phyloP scores from a whole-genome alignment of 2,329 filamentous ascomycete genomes.

The Apiospora arundinis region DNA sequence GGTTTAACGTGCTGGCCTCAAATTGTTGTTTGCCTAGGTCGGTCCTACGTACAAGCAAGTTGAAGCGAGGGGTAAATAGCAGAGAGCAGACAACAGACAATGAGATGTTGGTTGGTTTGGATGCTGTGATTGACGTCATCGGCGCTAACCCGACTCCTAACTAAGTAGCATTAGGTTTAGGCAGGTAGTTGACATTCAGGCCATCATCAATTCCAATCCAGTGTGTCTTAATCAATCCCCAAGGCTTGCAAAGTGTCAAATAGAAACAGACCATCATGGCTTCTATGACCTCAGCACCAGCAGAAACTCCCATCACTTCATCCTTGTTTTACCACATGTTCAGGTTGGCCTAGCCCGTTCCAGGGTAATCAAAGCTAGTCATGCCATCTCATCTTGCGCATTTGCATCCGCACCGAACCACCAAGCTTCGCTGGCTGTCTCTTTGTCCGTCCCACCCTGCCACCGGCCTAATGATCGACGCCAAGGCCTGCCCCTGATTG shows the following conservation, averaged over 20 bases:
- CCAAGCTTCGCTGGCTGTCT: not conserved
- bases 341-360: slow-evolving; percentile 6
- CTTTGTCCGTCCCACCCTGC: not conserved
- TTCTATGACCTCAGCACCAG: slow-evolving; percentile 14
- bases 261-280: not conserved
- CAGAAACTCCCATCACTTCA: not conserved
- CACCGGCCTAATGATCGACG: slow-evolving; percentile 12
- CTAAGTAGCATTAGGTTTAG: not conserved
- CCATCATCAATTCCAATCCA: not conserved
- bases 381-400: slow-evolving; percentile 19
- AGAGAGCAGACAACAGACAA: too few relatives aligned
- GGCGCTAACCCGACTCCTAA: not conserved
- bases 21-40: not conserved
- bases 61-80: not conserved
- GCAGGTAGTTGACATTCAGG: not conserved
- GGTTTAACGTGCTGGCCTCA: not conserved
- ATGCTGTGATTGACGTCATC: not conserved
- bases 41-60: too few relatives aligned
- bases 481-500: not conserved
- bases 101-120: too few relatives aligned
- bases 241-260: slow-evolving; percentile 3
- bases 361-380: slow-evolving; percentile 7
- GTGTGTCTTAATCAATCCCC: not conserved
- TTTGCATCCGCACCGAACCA: slow-evolving; percentile 18
- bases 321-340: not conserved